Base-by-base conservation (phyloP, 2,329 filamentous ascomycete genomes). In the Colletotrichum eremochloae region DNA sequence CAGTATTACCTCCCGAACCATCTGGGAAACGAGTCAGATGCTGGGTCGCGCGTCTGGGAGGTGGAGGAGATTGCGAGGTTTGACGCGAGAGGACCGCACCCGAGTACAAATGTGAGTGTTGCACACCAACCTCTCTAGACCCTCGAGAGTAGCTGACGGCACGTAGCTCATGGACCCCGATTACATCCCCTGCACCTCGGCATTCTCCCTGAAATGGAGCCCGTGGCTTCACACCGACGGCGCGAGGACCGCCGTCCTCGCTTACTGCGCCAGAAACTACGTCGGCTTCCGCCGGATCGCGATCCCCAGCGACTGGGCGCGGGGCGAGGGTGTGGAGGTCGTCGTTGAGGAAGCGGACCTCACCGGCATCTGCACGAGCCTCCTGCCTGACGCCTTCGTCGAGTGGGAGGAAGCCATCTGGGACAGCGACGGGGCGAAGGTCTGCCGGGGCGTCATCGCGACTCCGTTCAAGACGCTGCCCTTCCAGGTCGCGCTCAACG, bases 231-330 rank as follows among this genome's bases (percentile, higher is more conserved):
- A 79, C 2, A 76, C 75, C 0, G 78, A 78, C 1, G 79, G 77
- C 6, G 80, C 76, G 1, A 80, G 80, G 29, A 83, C 81, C 0
- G 84, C 85, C 24, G 82, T 87, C 1, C 70, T 91, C 4, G 86
- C 87, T 0, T 89, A 88, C 74, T 77, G 87, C 12, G 80, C 86
- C 1, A 82, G 81, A 46, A 86, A 87, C 74, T 85, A 89, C 68
- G 83, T 90, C 56, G 88, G 88, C 1, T 90, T 90, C 75, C 84
- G 88, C 24, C 82, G 82, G 52, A 74, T 90, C 57, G 84, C 84
- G 0, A 76, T 90, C 24, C 73, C 78, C 1, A 77, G 76, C 0
- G 56, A 78, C 0, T 85, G 83, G 82, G 74, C 75, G 0, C 78
- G 75, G 46, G 81, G 81, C 3, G 62, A 82, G 20, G 73, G 79